A percentile compares a stretch with the other conserved stretches of the same genome.
Evolutionary conservation across 2,329 filamentous ascomycete genomes (phyloP).

Genomic region (Beauveria bassiana): DNA sequence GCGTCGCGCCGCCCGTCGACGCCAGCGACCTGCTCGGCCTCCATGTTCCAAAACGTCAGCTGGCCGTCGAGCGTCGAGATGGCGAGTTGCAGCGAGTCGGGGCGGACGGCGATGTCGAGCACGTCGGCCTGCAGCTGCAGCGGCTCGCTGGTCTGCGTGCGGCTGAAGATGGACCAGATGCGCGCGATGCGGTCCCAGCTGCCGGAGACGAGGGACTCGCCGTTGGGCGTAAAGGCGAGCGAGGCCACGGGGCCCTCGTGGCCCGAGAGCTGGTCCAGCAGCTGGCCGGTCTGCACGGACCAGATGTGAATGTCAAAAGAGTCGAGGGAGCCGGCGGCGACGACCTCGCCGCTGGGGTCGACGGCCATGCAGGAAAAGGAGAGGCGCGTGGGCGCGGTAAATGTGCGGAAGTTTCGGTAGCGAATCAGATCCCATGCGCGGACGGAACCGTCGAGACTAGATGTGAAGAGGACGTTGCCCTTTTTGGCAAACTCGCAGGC

Average conservation of each 20-base stretch:
- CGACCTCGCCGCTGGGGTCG: slow-evolving; percentile 94
- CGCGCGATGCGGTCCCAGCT: slow-evolving; percentile 96
- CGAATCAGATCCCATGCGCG: slow-evolving; percentile 93
- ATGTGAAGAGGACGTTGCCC: slow-evolving; percentile 91
- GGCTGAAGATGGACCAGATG: slow-evolving; percentile 90
- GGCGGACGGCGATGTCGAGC: slow-evolving; percentile 75
- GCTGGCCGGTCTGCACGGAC: slow-evolving; percentile 95
- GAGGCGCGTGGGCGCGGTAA: slow-evolving; percentile 83
- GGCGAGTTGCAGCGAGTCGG: slow-evolving; percentile 84
- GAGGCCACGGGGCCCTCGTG: slow-evolving; percentile 92
- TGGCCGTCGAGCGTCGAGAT: slow-evolving; percentile 91
- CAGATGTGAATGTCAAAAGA: slow-evolving; percentile 97
- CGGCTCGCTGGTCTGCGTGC: slow-evolving; percentile 92
- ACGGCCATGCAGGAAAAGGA: slow-evolving; percentile 93
- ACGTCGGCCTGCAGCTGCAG: slow-evolving; percentile 89
- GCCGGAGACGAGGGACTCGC: slow-evolving; percentile 75
- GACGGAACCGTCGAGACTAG: slow-evolving; percentile 88
- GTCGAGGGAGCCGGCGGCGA: slow-evolving; percentile 89
- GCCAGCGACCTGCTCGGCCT: slow-evolving; percentile 77
- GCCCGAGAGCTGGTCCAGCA: slow-evolving; percentile 82
- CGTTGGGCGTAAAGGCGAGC: slow-evolving; percentile 82
- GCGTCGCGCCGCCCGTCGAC: slow-evolving; percentile 87
- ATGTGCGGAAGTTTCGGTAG: slow-evolving; percentile 95
- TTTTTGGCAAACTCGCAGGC: slow-evolving; percentile 92
- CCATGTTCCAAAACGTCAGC: slow-evolving; percentile 89